Base-by-base conservation (phyloP, 139 green algal species). In the Chlamydomonas asymmetrica region DNA sequence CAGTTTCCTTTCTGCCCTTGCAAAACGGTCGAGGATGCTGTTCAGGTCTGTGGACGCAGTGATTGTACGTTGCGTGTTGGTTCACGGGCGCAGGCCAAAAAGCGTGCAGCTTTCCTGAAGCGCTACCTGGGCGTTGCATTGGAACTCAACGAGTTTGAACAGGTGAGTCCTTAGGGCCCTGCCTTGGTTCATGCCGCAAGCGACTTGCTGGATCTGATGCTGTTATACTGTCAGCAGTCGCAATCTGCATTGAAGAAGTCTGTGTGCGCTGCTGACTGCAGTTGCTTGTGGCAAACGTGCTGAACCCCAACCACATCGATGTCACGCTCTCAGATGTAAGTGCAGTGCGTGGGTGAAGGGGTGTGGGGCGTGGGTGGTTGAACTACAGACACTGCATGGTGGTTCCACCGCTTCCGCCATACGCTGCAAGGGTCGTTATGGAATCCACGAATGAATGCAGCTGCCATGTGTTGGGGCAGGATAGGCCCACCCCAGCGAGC, bases 221-320 rank as follows among this genome's bases (percentile, higher is more conserved):
- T 40, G 20, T 20, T 37, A 65, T 16, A 23, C 52, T 31, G 7
- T 22, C 57, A n/a, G n/a, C 61, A 13, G 13, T 16, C 35, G 10
- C 61, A 13, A 4, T 31, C 13, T 5, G 37, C 9, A 35, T 16
- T 16, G 10, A 52, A 16, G n/a, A 8, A 9, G 10, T 10, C 10
- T 23, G 3, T 48, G 13, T 20, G 31, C 32, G 43, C 5, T 64
- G 54, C 34, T 32, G 3, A 2, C 29, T 73, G 52, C 84, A 96
- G 86, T 74, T 95, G 23, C 87, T 97, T 40, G 90, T 92, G 0
- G 66, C 76, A n/a, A 88, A 93, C 37, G 93, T 98, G 13, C 78
- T 97, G 60, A 97, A 98, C 82, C 94, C 94, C 0, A 70, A 71
- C 31, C 41, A 86, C 59, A 94, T 98, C 54, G 84, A 93, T 40